Evolutionary conservation across 1,139 yeast species (phyloP).

Genomic region (Spathaspora sp.): DNA sequence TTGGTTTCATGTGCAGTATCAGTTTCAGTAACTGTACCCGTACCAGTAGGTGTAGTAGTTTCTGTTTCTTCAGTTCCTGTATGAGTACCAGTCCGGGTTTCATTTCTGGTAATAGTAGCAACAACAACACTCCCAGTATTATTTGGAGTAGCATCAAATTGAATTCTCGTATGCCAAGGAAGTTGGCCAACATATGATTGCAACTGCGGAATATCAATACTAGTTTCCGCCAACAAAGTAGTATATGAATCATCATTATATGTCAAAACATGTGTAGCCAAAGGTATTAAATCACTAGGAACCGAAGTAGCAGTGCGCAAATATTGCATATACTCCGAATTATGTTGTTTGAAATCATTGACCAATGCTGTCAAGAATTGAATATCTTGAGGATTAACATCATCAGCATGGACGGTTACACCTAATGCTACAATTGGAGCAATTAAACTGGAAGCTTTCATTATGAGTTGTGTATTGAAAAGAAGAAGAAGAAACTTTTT

Average conservation of each 20-base stretch:
- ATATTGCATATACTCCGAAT: constrained; percentile 27
- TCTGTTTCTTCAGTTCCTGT: background rate
- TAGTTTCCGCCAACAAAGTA: constrained; percentile 32
- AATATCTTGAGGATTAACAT: constrained; percentile 20
- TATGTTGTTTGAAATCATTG: constrained; percentile 30
- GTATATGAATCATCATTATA: constrained; percentile 43
- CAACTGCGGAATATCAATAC: constrained; percentile 24
- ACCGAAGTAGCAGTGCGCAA: constrained; percentile 33
- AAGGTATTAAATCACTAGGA: constrained; percentile 35
- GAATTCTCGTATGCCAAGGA: constrained; percentile 44
- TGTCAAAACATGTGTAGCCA: constrained; percentile 39
- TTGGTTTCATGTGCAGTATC: constrained; percentile 5
- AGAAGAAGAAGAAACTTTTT: background rate
- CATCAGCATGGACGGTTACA: constrained; percentile 7
- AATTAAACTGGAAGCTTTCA: constrained; percentile 1
- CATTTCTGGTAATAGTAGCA: constrained; percentile 8
- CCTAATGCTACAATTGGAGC: constrained; percentile 15
- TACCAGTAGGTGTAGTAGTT: background rate
- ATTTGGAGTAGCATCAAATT: constrained; percentile 11
- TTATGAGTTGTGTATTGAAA: background rate
- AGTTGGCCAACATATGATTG: constrained; percentile 35
- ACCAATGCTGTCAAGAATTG: constrained; percentile 43
- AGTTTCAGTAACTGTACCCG: constrained; percentile 6
- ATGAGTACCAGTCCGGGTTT: background rate
- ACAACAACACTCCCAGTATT: constrained; percentile 8